Evolutionary conservation across 1,284 basidiomycete genomes (phyloP).

Genomic region (Irpex sp.): DNA sequence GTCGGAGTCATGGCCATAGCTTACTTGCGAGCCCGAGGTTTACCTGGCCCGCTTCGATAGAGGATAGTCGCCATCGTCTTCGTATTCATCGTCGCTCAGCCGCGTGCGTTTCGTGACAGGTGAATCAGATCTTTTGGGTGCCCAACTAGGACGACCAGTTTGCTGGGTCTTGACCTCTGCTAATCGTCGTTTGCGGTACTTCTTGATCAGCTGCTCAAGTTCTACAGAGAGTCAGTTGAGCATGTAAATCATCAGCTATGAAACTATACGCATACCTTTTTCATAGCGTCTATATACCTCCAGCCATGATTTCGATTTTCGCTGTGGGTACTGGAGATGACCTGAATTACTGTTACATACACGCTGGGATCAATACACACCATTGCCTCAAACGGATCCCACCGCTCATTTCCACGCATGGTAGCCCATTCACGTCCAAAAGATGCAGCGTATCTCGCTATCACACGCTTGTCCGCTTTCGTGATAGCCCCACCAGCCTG

Average conservation of each 20-base stretch:
- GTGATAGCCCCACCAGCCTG: constrained; percentile 40
- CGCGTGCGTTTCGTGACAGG: neutral
- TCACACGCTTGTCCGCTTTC: constrained; percentile 50
- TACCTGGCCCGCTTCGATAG: neutral
- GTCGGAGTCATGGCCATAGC: neutral
- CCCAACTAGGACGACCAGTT: neutral
- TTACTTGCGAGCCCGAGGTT: neutral
- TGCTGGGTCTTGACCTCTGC: neutral
- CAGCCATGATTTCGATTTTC: constrained; percentile 52
- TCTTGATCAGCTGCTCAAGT: neutral
- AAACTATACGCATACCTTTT: constrained; percentile 31
- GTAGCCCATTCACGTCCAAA: constrained; percentile 37
- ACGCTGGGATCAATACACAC: constrained; percentile 25
- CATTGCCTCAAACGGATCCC: constrained; percentile 44
- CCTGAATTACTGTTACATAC: neutral
- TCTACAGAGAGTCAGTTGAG: neutral
- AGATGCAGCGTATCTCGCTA: constrained; percentile 51
- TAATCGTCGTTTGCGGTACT: neutral
- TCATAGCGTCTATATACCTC: constrained; percentile 52
- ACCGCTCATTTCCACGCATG: constrained; percentile 40
- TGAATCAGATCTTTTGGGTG: neutral
- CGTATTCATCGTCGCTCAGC: neutral
- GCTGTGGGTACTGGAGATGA: constrained; percentile 39
- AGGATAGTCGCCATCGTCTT: neutral
- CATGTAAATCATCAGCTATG: neutral